These are phyloP conservation scores for Sporothrix schenckii DNA, from an alignment of 2,329 filamentous ascomycete genomes.

Conservation along the genomic window DNA sequence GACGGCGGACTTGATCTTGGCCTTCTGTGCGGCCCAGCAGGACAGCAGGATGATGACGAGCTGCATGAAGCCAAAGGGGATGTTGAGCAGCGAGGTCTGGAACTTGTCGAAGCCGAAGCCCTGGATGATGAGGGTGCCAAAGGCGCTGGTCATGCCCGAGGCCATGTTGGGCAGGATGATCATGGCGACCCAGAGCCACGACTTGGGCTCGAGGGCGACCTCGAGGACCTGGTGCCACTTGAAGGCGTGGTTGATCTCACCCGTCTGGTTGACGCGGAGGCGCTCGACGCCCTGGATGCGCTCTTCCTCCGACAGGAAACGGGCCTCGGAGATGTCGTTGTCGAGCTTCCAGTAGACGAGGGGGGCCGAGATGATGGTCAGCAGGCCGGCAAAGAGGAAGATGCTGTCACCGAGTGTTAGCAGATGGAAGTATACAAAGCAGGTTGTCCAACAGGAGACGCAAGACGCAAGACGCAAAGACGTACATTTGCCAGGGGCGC, in stretches of 20 bases:
- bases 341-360: conserved; percentile 64
- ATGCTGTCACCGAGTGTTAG: conserved; percentile 42
- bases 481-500: conserved; percentile 4
- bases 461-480: background rate
- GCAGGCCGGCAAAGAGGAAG: conserved; percentile 63
- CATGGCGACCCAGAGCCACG: conserved; percentile 63
- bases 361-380: conserved; percentile 62
- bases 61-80: conserved; percentile 67
- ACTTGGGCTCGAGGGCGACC: conserved; percentile 53
- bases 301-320: conserved; percentile 66
- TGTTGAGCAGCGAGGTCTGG: conserved; percentile 63
- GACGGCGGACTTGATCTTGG: conserved; percentile 59
- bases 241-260: conserved; percentile 68
- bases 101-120: conserved; percentile 64
- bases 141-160: conserved; percentile 64
- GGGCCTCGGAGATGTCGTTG: conserved; percentile 59
- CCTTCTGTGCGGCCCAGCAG: conserved; percentile 61
- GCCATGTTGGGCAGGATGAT: conserved; percentile 66
- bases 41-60: conserved; percentile 60
- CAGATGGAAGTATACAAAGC: background rate
- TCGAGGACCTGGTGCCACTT: conserved; percentile 67
- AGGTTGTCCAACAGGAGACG: too few species aligned
- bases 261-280: conserved; percentile 73
- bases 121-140: conserved; percentile 64
- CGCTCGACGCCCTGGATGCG: conserved; percentile 69